Percentiles rank a stretch among this genome's conserved stretches.
These are phyloP conservation scores for Jacaranda copaia DNA, from an alignment of 257 asterid species.

Conservation along the genomic window DNA sequence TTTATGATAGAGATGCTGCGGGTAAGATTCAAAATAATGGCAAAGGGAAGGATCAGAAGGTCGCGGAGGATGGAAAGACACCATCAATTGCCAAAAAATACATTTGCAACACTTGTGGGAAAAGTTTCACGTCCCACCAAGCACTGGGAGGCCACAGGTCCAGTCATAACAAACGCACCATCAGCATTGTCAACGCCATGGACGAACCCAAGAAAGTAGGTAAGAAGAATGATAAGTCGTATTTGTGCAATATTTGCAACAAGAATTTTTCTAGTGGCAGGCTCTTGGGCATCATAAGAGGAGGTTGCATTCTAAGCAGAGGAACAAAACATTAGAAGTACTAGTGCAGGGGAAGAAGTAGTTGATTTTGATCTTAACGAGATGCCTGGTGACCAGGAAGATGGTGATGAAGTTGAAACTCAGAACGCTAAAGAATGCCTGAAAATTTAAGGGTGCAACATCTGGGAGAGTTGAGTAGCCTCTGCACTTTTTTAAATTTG, in stretches of 20 bases:
- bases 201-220: background rate
- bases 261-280: background rate
- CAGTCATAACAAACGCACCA: constrained; percentile 59
- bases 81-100: constrained; percentile 17
- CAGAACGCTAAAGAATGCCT: no score
- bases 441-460: no score
- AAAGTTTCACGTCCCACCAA: constrained; percentile 42
- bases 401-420: no score
- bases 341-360: no score
- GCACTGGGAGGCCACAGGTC: constrained; percentile 74
- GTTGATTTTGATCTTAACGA: no score
- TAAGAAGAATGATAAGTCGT: background rate
- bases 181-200: constrained; percentile 36
- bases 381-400: no score
- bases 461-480: no score
- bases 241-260: background rate
- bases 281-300: background rate
- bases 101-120: constrained; percentile 44
- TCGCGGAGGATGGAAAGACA: background rate
- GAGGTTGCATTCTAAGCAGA: background rate
- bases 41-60: background rate
- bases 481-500: no score
- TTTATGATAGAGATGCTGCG: constrained; percentile 12
- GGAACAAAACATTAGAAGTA: no score
- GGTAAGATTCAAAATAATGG: background rate